Evolutionary conservation across 768 basidiomycete species (phyloP), one percentile per base, ranked within the genome.

Genomic region (Suillus discolor): DNA sequence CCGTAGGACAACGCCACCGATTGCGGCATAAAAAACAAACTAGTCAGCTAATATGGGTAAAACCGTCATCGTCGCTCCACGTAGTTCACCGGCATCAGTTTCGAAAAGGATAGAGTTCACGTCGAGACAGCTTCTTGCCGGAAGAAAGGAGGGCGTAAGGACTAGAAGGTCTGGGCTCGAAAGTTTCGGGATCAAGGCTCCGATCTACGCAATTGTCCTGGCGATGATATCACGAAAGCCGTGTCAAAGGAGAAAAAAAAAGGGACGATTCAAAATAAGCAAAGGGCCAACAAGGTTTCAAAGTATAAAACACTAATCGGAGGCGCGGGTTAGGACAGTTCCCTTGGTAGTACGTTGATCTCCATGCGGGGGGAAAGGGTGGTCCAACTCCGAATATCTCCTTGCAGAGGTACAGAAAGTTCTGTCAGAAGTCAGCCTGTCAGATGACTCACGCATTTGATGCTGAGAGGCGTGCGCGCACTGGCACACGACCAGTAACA

Each of bases 211-310:
- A 28, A 41, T 59, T 41, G 34, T 36, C 31, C 16, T 38, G 23
- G 9, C 23, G 16, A 59, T 39, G 57, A 59, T 59, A 39, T 25
- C 38, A 41, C 9, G 23, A 59, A 25, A 25, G 57, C 23, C 23
- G 57, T 59, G 57, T 41, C 57, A 25, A 59, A 28, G 5, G 16
- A 6, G 8, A 6, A 11, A 23, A 38, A 57, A 23, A 25, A 39
- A 12, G 23, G 18, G 6, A 49, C 13, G 23, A 7, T 28, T 25
- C 49, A 28, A 36, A 60, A 59, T 23, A 61, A 61, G 62, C 41
- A 62, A 63, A 62, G 12, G 31, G 38, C 31, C 53, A 55, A 61
- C 28, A 62, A 63, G 38, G 57, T 61, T 61, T 61, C 61, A 41
- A 41, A 42, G 62, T 61, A 62, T 23, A 12, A 18, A 25, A 38